phyloP scores from a whole-genome alignment of 805 yeast genomes.

The Lachancea meyersii region DNA sequence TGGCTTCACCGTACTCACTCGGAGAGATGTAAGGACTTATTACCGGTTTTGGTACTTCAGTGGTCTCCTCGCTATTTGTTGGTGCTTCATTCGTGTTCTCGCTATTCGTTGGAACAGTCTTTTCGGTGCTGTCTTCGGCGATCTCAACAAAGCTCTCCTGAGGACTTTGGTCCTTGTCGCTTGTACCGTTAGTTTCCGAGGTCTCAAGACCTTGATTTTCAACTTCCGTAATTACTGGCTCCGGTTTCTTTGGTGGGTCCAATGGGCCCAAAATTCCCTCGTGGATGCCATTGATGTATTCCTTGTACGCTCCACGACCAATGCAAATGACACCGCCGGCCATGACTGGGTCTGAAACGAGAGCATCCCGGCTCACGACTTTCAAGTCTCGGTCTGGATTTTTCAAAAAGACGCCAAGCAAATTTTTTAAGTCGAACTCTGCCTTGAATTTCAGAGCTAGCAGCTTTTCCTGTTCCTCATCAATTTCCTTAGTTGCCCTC shows the following conservation, averaged over 20 bases:
- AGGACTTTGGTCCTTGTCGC: slow-evolving; percentile 8
- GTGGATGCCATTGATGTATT: slow-evolving; percentile 82
- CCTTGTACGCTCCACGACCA: slow-evolving; percentile 95
- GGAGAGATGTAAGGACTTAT: slow-evolving; percentile 59
- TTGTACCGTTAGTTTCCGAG: not conserved
- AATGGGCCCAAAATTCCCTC: slow-evolving; percentile 94
- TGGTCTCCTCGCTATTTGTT: slow-evolving; percentile 6
- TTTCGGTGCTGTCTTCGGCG: too few species aligned
- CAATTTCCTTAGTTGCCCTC: slow-evolving; percentile 9
- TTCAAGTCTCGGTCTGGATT: slow-evolving; percentile 25
- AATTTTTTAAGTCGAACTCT: slow-evolving; percentile 40
- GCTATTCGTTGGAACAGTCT: too few species aligned
- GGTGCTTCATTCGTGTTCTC: too few species aligned
- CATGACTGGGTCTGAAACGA: slow-evolving; percentile 36
- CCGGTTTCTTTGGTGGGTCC: slow-evolving; percentile 39
- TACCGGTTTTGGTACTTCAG: slow-evolving; percentile 39
- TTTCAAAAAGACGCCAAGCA: slow-evolving; percentile 54
- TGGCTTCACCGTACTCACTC: slow-evolving; percentile 47
- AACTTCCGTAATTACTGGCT: not conserved
- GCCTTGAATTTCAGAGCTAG: slow-evolving; percentile 23
- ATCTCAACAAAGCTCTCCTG: too few species aligned
- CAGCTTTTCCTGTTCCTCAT: slow-evolving; percentile 18
- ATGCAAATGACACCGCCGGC: slow-evolving; percentile 87
- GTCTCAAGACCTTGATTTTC: slow-evolving; percentile 22
- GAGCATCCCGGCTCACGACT: slow-evolving; percentile 42